phyloP scores from a whole-genome alignment of 306 rosid genomes.

The Betula pendula region DNA sequence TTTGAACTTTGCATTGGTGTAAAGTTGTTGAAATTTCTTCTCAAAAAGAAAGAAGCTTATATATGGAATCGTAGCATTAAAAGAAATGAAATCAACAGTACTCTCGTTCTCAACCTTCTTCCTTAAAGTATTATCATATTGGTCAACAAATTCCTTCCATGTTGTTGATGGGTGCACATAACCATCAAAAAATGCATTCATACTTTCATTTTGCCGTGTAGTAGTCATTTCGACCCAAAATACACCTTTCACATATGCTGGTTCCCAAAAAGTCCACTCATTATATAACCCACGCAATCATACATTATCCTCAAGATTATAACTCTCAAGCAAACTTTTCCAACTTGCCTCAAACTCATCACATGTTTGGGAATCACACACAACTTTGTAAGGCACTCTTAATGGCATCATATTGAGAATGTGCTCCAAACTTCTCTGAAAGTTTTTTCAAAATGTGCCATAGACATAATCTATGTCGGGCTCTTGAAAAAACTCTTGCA shows the following conservation, averaged over 20 bases:
- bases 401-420: not conserved
- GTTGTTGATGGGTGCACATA: not conserved
- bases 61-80: slow-evolving; percentile 4
- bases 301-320: not conserved
- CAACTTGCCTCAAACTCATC: not conserved
- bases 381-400: too few relatives aligned
- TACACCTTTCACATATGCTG: not conserved
- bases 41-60: slow-evolving; percentile 6
- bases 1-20: slow-evolving; percentile 20
- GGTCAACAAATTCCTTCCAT: slow-evolving; percentile 7
- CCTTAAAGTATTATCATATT: slow-evolving; percentile 16
- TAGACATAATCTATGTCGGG: not conserved
- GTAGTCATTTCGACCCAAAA: not conserved
- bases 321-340: not conserved
- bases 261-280: too few relatives aligned
- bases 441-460: not conserved
- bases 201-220: not conserved
- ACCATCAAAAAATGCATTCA: slow-evolving; percentile 9
- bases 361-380: not conserved
- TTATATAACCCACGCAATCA: not conserved
- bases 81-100: slow-evolving; percentile 14
- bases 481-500: not conserved
- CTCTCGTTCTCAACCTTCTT: slow-evolving; percentile 19
- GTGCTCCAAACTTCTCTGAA: not conserved
- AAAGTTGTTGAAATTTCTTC: slow-evolving; percentile 6